Evolutionary conservation across 805 yeast genomes (phyloP), one percentile per base, ranked within the genome.

Genomic region (Starmera dryadoides): DNA sequence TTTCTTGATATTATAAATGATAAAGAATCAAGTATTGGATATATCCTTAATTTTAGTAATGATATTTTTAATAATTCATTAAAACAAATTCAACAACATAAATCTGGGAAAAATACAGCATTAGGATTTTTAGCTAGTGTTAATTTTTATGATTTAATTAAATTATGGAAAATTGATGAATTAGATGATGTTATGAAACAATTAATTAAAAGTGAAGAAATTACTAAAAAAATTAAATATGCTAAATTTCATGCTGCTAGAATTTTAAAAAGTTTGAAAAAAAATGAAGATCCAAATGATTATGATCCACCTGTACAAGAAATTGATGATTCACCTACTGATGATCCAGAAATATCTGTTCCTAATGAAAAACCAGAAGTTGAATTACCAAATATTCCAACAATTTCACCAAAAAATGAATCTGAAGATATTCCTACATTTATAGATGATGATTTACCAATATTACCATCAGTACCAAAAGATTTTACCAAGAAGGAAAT

Each of bases 241-340:
- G 75, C 84, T 14, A 80, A 80, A 53, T 80, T 64, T 52, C 82
- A 78, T 45, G 74, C 81, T 14, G 69, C 76, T 7, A 59, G 84
- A 30, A 79, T 81, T 21, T 53, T 80, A 38, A 71, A 66, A 44
- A 67, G 75, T 0, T 48, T 66, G 30, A 71, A 64, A 42, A 54
- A 55, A 6, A 79, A 77, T 1, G 68, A 69, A 29, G 78, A 79
- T 49, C 85, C 85, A 5, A 76, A 81, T 56, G 78, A 69, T 32
- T 65, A 68, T 48, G 64, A 66, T 33, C 62, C 69, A 1, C 71
- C 71, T 2, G 66, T 56, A 25, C 28, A 28, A 17, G 33, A 33
- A 7, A 10, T 31, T 15, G 34, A 31, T 10, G 34, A 6, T 10
- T 14, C 32, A 29, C 32, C 16, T 8, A 29, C 17, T n/a, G 16